Evolutionary conservation across 2,329 filamentous ascomycete genomes (phyloP).

Genomic region (Scytalidium lignicola): DNA sequence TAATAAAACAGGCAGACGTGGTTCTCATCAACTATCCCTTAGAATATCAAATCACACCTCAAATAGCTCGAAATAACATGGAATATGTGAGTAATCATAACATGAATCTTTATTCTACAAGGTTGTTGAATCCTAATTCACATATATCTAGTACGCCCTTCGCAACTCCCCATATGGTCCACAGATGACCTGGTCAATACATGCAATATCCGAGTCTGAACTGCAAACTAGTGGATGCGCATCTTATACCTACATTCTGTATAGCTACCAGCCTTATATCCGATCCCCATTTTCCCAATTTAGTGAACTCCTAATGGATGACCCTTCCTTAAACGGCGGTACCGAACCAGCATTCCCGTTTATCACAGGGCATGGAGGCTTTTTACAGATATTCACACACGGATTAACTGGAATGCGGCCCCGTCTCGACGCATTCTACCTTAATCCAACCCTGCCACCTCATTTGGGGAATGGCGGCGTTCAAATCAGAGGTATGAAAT

Average conservation of each 20-base stretch:
- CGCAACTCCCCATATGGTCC: conserved; percentile 48
- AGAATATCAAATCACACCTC: neutral
- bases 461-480: too few species aligned
- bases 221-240: conserved; percentile 64
- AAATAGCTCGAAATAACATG: neutral
- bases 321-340: conserved; percentile 53
- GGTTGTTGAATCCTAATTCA: too few species aligned
- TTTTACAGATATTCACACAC: conserved; percentile 49
- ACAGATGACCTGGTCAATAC: conserved; percentile 69
- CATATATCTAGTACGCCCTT: too few species aligned
- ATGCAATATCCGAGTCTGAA: conserved; percentile 60
- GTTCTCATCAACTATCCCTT: conserved; percentile 9
- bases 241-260: conserved; percentile 61
- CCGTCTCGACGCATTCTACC: too few species aligned
- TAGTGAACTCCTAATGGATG: conserved; percentile 62
- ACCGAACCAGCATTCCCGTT: conserved; percentile 68
- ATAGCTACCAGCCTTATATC: conserved; percentile 57
- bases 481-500: too few species aligned
- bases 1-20: conserved; percentile 17
- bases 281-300: conserved; percentile 66
- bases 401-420: too few species aligned
- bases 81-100: neutral
- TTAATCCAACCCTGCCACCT: too few species aligned
- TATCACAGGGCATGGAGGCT: conserved; percentile 65
- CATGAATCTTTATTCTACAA: neutral